A percentile compares a stretch with the other conserved stretches of the same genome.
phyloP scores from a whole-genome alignment of 176 grass and related monocot genomes.

The Aegilops tauschii region DNA sequence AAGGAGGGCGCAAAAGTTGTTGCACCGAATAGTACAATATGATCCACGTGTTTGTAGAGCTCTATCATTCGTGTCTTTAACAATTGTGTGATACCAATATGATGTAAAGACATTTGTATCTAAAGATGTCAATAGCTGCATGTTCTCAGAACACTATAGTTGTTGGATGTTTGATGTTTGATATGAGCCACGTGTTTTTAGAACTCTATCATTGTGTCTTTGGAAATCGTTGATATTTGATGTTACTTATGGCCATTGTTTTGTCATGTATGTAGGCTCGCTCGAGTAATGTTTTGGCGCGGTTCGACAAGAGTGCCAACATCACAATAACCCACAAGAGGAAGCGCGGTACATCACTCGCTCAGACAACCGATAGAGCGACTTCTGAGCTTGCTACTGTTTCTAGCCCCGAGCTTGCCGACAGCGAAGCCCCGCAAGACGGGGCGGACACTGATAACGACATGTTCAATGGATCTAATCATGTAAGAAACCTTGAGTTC shows the following conservation, averaged over 20 bases:
- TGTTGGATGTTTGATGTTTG: too few species aligned
- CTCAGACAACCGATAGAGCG: neutral
- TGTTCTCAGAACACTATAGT: neutral
- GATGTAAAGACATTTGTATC: neutral
- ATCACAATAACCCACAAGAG: slow-evolving; percentile 55
- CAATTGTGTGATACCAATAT: neutral
- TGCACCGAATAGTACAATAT: too few species aligned
- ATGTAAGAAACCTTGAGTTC: slow-evolving; percentile 36
- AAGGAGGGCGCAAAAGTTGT: too few species aligned
- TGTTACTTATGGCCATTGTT: too few species aligned
- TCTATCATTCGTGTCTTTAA: neutral
- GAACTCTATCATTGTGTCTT: too few species aligned
- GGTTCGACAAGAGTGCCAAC: slow-evolving; percentile 23
- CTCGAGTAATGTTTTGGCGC: neutral
- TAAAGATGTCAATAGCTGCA: neutral
- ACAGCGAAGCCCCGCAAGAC: neutral
- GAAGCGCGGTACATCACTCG: slow-evolving; percentile 31
- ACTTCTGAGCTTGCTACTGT: neutral
- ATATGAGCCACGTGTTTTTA: too few species aligned
- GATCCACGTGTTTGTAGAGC: neutral
- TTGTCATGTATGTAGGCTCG: neutral
- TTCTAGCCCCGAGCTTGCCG: slow-evolving; percentile 3
- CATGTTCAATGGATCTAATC: slow-evolving; percentile 12
- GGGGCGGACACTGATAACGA: neutral
- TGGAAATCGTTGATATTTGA: neutral